Conservation (phyloP, 2,329 filamentous ascomycete species). For the Macrophomina tecta region DNA sequence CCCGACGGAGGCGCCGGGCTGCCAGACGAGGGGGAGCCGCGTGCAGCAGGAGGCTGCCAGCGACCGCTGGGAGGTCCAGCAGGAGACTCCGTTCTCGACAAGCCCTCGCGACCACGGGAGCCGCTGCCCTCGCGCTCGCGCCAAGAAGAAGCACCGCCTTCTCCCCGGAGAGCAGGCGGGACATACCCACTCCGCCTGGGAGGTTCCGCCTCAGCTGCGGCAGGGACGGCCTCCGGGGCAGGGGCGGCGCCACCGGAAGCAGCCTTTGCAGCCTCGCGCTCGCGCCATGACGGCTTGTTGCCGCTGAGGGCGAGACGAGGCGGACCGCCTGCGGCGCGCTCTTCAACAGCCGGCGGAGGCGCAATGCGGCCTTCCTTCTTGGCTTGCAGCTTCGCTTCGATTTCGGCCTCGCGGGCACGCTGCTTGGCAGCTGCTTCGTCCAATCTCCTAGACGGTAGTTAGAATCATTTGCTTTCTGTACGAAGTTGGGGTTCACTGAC, state of each 20-base stretch:
- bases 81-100: conserved; percentile 40
- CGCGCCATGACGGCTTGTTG: conserved; percentile 73
- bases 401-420: conserved; percentile 82
- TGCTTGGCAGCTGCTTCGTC: conserved; percentile 70
- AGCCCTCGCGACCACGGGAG: conserved; percentile 36
- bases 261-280: conserved; percentile 66
- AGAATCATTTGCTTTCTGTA: conserved; percentile 34
- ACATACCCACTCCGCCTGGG: conserved; percentile 52
- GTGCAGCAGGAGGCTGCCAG: conserved; percentile 17
- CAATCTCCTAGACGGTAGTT: conserved; percentile 58
- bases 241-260: conserved; percentile 32
- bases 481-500: conserved; percentile 48
- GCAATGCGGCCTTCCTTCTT: conserved; percentile 56
- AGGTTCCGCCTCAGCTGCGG: conserved; percentile 41
- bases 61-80: conserved; percentile 35
- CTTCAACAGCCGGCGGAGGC: conserved; percentile 32
- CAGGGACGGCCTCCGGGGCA: conserved; percentile 40
- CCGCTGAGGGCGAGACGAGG: conserved; percentile 68
- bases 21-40: conserved; percentile 12
- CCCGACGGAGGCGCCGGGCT: conserved; percentile 22
- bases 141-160: conserved; percentile 43
- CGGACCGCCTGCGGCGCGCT: conserved; percentile 54
- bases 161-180: conserved; percentile 52
- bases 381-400: conserved; percentile 73
- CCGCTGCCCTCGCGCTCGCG: conserved; percentile 45